phyloP scores from a whole-genome alignment of 208 protist species.

The Trypanosoma boissoni region DNA sequence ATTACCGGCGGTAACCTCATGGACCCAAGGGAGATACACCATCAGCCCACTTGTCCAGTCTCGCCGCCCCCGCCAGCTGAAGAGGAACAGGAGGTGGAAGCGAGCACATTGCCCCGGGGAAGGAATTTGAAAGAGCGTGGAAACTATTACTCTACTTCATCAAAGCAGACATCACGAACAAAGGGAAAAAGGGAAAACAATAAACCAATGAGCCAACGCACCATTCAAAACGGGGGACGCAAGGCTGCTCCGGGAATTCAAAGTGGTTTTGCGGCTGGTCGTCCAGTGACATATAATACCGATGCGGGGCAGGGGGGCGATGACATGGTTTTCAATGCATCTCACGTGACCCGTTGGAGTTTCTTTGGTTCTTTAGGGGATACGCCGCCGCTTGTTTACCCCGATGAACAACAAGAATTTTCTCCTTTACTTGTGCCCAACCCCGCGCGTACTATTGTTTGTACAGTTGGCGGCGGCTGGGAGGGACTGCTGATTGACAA shows the following conservation, averaged over 20 bases:
- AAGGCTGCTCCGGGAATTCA: no score
- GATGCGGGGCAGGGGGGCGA: not conserved
- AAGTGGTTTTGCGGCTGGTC: no score
- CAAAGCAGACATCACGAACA: no score
- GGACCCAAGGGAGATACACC: slow-evolving; percentile 68
- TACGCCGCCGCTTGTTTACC: slow-evolving; percentile 8
- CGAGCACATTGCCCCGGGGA: no score
- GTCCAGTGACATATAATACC: no score
- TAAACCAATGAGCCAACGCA: not conserved
- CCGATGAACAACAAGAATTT: slow-evolving; percentile 76
- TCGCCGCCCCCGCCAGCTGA: slow-evolving; percentile 32
- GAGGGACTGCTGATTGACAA: slow-evolving; percentile 84
- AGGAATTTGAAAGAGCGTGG: no score
- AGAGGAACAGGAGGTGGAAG: slow-evolving; percentile 23
- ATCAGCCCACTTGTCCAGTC: slow-evolving; percentile 40
- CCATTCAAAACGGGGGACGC: slow-evolving; percentile 1
- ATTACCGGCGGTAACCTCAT: slow-evolving; percentile 55
- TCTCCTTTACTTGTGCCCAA: slow-evolving; percentile 65
- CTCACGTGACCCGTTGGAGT: not conserved
- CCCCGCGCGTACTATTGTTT: slow-evolving; percentile 47
- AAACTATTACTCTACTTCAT: no score
- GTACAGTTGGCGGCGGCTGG: slow-evolving; percentile 72
- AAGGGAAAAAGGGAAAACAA: slow-evolving; percentile 9
- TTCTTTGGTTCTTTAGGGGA: not conserved
- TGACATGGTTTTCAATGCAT: not conserved